A percentile compares a stretch with the other conserved stretches of the same genome.
Conservation (phyloP, 768 basidiomycete species). For the Leccinum incarnatum region DNA sequence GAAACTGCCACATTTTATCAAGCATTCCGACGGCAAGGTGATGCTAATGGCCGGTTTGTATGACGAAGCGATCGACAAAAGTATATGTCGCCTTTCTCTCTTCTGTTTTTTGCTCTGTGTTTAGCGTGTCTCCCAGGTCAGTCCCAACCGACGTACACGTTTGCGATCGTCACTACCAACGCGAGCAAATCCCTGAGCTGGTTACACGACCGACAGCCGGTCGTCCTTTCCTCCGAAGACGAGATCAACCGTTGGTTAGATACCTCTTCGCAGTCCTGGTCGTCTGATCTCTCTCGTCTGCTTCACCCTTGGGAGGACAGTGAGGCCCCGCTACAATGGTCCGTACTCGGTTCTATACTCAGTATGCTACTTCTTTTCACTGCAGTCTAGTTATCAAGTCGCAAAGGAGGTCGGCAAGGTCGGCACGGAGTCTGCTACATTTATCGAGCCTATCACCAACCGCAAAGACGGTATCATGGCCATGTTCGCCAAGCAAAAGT, state of each 20-base stretch:
- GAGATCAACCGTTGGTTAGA: slow-evolving; percentile 79
- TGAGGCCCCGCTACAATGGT: slow-evolving; percentile 65
- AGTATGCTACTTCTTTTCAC: neutral
- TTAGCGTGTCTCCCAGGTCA: slow-evolving; percentile 38
- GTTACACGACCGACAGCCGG: slow-evolving; percentile 91
- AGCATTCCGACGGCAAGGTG: slow-evolving; percentile 56
- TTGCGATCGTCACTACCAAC: slow-evolving; percentile 85
- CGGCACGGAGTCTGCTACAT: slow-evolving; percentile 76
- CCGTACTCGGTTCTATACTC: slow-evolving; percentile 19
- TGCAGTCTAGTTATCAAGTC: slow-evolving; percentile 69
- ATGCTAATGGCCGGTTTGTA: slow-evolving; percentile 90
- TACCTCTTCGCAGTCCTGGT: slow-evolving; percentile 66
- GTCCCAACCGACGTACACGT: slow-evolving; percentile 66
- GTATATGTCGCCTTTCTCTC: slow-evolving; percentile 31
- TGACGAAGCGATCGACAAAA: slow-evolving; percentile 67
- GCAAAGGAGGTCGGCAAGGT: slow-evolving; percentile 89
- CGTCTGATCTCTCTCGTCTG: slow-evolving; percentile 52
- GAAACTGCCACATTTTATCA: slow-evolving; percentile 80
- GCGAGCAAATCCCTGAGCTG: slow-evolving; percentile 69
- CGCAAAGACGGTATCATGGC: slow-evolving; percentile 86
- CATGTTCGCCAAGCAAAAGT: slow-evolving; percentile 69
- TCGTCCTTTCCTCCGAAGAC: slow-evolving; percentile 63
- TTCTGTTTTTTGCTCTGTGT: neutral
- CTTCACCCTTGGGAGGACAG: slow-evolving; percentile 58
- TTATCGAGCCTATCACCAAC: slow-evolving; percentile 73